Evolutionary conservation across 2,329 filamentous ascomycete species (phyloP).

Genomic region (Apiospora aurea): DNA sequence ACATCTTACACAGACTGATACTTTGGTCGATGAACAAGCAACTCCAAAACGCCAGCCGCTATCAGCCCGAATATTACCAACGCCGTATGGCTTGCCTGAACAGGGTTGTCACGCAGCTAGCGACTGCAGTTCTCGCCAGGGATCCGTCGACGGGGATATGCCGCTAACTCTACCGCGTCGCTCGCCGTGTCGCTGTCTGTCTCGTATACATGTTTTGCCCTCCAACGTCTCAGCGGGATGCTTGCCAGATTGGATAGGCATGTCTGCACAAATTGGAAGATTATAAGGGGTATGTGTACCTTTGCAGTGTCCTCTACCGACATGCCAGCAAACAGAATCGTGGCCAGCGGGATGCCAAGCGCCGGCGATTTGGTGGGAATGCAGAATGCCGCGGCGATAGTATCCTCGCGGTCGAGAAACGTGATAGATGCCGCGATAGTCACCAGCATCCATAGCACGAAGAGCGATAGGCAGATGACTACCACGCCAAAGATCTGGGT

Average conservation of each 20-base stretch:
- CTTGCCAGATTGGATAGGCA: constrained; percentile 2
- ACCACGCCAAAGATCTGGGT: neutral
- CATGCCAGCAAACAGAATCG: constrained; percentile 6
- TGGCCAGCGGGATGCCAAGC: constrained; percentile 10
- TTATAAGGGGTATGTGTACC: constrained; percentile 1
- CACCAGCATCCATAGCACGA: constrained; percentile 8
- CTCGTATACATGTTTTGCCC: neutral
- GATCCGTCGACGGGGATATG: neutral
- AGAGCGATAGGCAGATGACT: neutral
- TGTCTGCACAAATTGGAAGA: constrained; percentile 3
- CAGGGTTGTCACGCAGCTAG: neutral
- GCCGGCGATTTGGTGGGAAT: constrained; percentile 14
- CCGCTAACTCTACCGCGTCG: neutral
- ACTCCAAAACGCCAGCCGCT: neutral
- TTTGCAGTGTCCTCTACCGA: constrained; percentile 1
- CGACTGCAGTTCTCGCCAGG: neutral
- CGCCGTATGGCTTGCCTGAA: neutral
- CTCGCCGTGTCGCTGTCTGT: neutral
- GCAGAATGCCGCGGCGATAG: constrained; percentile 17
- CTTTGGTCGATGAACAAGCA: neutral
- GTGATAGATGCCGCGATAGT: neutral
- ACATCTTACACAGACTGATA: neutral
- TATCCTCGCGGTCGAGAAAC: neutral
- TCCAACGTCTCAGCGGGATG: constrained; percentile 12
- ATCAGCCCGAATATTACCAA: neutral